Percentiles rank a stretch among this genome's conserved stretches.
Evolutionary conservation across 2,329 filamentous ascomycete species (phyloP).

Genomic region (Arthrobotrys iridis): DNA sequence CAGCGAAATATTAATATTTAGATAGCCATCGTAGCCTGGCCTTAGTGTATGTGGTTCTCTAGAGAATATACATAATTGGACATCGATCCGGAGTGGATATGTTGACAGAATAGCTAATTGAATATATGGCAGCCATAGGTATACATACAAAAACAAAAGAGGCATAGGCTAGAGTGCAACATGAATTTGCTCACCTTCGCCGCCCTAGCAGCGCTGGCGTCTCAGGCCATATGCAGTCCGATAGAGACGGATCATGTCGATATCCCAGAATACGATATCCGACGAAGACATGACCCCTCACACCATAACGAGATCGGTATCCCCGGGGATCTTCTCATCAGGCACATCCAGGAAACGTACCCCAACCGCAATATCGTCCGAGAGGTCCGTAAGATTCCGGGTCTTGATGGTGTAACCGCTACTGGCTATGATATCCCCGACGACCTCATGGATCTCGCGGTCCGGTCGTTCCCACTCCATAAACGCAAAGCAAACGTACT

Average conservation of each 20-base stretch:
- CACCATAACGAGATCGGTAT: constrained; percentile 42
- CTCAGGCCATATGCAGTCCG: not conserved
- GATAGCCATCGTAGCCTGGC: too few species aligned
- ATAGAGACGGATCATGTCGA: not conserved
- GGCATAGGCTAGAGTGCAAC: not conserved
- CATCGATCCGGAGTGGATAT: too few species aligned
- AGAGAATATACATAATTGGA: too few species aligned
- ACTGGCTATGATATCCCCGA: constrained; percentile 29
- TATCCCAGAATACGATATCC: constrained; percentile 22
- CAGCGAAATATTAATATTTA: too few species aligned
- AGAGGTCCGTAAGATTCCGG: not conserved
- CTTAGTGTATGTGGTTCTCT: too few species aligned
- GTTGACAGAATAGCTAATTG: too few species aligned
- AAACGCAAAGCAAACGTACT: constrained; percentile 26
- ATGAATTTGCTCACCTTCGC: constrained; percentile 9
- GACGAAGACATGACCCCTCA: not conserved
- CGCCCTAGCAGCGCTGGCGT: constrained; percentile 4
- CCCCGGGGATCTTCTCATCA: not conserved
- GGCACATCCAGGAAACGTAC: constrained; percentile 22
- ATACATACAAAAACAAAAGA: not conserved
- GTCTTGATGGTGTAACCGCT: not conserved
- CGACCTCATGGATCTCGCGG: constrained; percentile 20
- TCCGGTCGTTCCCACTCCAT: constrained; percentile 16
- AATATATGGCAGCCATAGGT: not conserved
- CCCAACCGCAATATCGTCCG: constrained; percentile 20